A percentile compares a stretch with the other conserved stretches of the same genome.
These are phyloP conservation scores for Pelargonium citronellum DNA, from an alignment of 441 rosid genomes.

Conservation along the genomic window DNA sequence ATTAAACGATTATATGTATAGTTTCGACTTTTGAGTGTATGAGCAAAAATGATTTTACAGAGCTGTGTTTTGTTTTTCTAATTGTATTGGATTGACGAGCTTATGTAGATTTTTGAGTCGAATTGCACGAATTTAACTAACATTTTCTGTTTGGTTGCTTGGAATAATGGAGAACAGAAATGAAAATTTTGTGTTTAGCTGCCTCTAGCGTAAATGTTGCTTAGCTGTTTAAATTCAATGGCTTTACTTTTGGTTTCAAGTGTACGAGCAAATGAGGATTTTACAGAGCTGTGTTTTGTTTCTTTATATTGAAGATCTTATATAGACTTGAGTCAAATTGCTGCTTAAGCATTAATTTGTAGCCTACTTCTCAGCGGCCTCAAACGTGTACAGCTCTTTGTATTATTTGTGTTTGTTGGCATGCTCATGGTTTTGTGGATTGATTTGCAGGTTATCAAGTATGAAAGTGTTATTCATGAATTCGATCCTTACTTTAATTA, in stretches of 20 bases:
- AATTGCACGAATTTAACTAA: too few species aligned
- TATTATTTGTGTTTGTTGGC: not conserved
- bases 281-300: not conserved
- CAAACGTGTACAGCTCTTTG: not conserved
- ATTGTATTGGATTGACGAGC: not conserved
- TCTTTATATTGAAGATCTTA: not conserved
- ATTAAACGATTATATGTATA: not conserved
- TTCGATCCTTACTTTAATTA: constrained; percentile 98
- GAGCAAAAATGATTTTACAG: not conserved
- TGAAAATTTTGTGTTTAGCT: not conserved
- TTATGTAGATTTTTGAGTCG: not conserved
- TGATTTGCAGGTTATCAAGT: constrained; percentile 80
- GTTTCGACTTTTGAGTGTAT: not conserved
- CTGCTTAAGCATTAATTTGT: not conserved
- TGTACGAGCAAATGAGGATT: not conserved
- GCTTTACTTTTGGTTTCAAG: not conserved
- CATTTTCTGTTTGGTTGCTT: too few species aligned
- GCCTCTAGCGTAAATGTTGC: not conserved
- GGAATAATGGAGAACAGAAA: not conserved
- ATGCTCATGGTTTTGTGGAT: constrained; percentile 14
- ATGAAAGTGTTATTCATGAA: constrained; percentile 96
- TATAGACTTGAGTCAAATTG: not conserved
- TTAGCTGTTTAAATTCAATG: not conserved
- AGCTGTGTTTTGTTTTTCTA: not conserved
- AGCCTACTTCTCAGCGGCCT: not conserved